Base-by-base conservation (phyloP, 208 protist species). In the Polymyxa betae region DNA sequence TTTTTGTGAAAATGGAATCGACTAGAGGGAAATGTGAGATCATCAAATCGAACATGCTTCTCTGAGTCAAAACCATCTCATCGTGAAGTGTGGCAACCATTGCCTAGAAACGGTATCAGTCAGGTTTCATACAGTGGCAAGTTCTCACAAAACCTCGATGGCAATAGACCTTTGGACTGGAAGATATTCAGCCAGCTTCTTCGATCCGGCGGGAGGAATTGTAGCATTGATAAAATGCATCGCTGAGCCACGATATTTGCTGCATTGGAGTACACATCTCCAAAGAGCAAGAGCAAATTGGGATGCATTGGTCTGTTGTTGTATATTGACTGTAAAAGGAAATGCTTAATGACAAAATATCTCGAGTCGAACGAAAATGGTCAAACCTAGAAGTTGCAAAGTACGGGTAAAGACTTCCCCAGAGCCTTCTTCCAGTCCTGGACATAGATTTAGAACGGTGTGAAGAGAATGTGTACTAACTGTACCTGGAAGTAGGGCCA, bases 341-440 rank as follows among this genome's bases (percentile, higher is more conserved):
- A 60, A 29, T 60, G 24, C 49, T 60, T 5, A 60, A 5, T 29
- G 49, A 5, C 49, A 60, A 29, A 60, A 29, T 60, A 29, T 60
- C 12, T 5, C 49, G 12, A 60, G 49, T 29, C 49, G 5, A 24
- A 24, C 24, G 49, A 60, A 60, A 60, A 82, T 45, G 35, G 12
- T n/a, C 54, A 20, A 16, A 82, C 72, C 72, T 35, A 82, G 72
- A 5, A 82, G n/a, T 82, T 82, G 5, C 72, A 82, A 43, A 5
- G 72, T 82, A 5, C 72, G 5, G 40, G n/a, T 35, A n/a, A 38
- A 82, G 16, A 82, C 72, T 5, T 82, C 72, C n/a, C 72, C 72
- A 43, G 72, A 82, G 40, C 72, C 72, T 82, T 82, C 72, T 35
- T 82, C 72, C n/a, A 82, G 72, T 40, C 72, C 72, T 82, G 72